These are phyloP conservation scores for Spergularia marina DNA, from an alignment of 148 eudicot species.

Conservation along the genomic window DNA sequence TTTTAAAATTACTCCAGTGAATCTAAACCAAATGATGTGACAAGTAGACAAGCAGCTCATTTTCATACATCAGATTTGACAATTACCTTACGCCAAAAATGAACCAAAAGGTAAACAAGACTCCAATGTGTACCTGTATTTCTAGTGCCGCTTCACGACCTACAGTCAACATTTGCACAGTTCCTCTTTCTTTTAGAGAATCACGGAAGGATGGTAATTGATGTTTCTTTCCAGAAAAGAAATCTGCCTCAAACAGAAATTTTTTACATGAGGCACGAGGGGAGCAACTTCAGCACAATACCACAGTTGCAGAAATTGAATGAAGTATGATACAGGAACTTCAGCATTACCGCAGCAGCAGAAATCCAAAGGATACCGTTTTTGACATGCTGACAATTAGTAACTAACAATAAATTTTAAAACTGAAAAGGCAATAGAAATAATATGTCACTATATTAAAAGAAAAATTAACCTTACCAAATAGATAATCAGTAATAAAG, in stretches of 20 bases:
- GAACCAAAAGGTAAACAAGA: neutral
- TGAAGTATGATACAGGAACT: slow-evolving; percentile 64
- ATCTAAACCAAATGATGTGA: neutral
- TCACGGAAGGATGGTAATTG: slow-evolving; percentile 85
- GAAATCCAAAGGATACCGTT: slow-evolving; percentile 80
- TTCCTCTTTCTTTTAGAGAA: slow-evolving; percentile 84
- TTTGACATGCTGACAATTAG: slow-evolving; percentile 97
- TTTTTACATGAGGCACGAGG: slow-evolving; percentile 46
- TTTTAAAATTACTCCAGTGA: neutral
- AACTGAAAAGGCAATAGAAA: slow-evolving; percentile 34
- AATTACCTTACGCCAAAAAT: neutral
- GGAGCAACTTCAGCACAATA: slow-evolving; percentile 62
- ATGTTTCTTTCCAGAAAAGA: slow-evolving; percentile 67
- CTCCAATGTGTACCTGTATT: slow-evolving; percentile 60
- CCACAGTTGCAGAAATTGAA: slow-evolving; percentile 61
- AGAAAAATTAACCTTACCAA: slow-evolving; percentile 54
- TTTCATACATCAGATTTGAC: neutral
- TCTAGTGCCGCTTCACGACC: slow-evolving; percentile 98
- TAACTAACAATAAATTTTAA: slow-evolving; percentile 60
- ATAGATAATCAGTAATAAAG: slow-evolving; percentile 76
- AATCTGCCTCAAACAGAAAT: slow-evolving; percentile 95
- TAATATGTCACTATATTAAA: slow-evolving; percentile 9
- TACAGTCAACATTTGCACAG: slow-evolving; percentile 87
- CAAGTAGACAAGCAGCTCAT: too few species aligned
- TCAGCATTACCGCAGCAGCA: slow-evolving; percentile 99